Evolutionary conservation across 2,329 filamentous ascomycete genomes (phyloP).

Genomic region (Penicillium sp.): DNA sequence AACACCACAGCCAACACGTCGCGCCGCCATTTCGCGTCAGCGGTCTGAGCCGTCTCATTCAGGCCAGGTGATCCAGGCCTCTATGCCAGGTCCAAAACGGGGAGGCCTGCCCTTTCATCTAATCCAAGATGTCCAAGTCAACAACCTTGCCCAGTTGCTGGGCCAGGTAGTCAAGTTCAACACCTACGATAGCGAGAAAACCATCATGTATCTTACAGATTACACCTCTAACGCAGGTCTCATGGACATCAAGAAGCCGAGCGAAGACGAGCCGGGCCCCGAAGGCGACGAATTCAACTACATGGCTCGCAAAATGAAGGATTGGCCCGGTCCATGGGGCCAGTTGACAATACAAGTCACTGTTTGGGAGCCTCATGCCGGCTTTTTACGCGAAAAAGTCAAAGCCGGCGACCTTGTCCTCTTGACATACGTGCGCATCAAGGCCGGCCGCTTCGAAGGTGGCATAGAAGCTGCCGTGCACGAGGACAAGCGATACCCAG

Average conservation of each 20-base stretch:
- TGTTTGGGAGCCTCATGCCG: conserved; percentile 64
- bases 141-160: conserved; percentile 63
- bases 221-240: conserved; percentile 70
- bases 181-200: conserved; percentile 41
- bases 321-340: conserved; percentile 71
- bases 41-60: conserved; percentile 8
- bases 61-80: conserved; percentile 11
- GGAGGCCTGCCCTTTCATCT: conserved; percentile 48
- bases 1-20: conserved; percentile 1
- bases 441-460: conserved; percentile 47
- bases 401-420: conserved; percentile 58
- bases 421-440: conserved; percentile 69
- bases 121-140: conserved; percentile 58
- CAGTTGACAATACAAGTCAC: conserved; percentile 67
- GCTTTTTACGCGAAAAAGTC: conserved; percentile 54
- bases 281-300: conserved; percentile 59
- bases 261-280: conserved; percentile 29
- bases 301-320: conserved; percentile 32
- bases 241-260: conserved; percentile 48
- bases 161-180: conserved; percentile 64
- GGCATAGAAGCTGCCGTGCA: conserved; percentile 70
- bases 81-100: conserved; percentile 3
- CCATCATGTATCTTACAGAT: conserved; percentile 72
- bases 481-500: conserved; percentile 51
- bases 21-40: conserved; percentile 1